Evolutionary conservation across 257 asterid genomes (phyloP), one percentile per base, ranked within the genome.

Genomic region (Lithospermum erythrorhizon): DNA sequence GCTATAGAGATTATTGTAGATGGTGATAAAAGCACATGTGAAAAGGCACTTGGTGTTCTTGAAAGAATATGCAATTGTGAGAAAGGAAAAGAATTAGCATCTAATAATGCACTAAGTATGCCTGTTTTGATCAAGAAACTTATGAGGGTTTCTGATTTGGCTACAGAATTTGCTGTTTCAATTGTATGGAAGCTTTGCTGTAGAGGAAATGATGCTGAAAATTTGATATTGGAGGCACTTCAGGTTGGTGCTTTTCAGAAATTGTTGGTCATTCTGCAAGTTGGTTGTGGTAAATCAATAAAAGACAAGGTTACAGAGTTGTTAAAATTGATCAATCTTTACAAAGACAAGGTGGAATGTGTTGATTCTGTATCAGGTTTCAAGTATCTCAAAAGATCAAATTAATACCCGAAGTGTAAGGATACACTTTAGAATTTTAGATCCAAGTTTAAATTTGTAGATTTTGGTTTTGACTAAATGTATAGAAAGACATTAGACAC

Each of bases 191-290:
- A 81, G 69, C 65, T 90, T 3, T 24, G 61, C 2, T 63, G 85
- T 53, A 72, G 68, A 45, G 84, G 79, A 15, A 81, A 61, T 19
- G 67, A 74, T 22, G 75, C 66, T 30, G 76, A 64, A 47, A 68
- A 24, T 58, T 66, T 67, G 6, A 51, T 80, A 52, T 59, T 75
- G 30, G 95, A 87, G 69, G 95, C 93, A 23, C 66, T 90, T 70
- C 75, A 75, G 64, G 64, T 76, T 5, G 97, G 97, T 53, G 88
- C 76, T 30, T 87, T 87, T 48, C 95, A 90, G 70, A 90, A 90
- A 80, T 78, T 90, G 3, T 47, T 90, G 76, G 82, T 90, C 37
- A 89, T 79, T 55, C 64, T 90, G 17, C 97, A 89, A 57, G 82
- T 87, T 47, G 97, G 95, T 1, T 75, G 84, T 68, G 83, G 71